Evolutionary conservation across 441 rosid species (phyloP).

Genomic region (Biscutella laevigata): DNA sequence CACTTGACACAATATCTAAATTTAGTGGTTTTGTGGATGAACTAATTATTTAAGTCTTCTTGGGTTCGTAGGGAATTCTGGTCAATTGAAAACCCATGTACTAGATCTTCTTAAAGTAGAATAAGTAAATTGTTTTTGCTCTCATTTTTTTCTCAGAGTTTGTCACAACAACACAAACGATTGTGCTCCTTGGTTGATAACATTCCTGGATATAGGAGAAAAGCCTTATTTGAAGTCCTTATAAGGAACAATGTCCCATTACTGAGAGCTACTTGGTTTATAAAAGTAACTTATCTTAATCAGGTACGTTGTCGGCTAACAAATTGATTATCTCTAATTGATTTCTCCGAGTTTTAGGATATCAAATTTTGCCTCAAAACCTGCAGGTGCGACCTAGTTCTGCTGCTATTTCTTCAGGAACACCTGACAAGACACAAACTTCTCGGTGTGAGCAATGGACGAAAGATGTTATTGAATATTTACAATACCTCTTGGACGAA

Average conservation of each 20-base stretch:
- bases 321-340: neutral
- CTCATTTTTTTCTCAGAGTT: slow-evolving; percentile 43
- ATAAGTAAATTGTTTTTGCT: slow-evolving; percentile 8
- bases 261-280: slow-evolving; percentile 95
- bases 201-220: slow-evolving; percentile 80
- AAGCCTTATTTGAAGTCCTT: slow-evolving; percentile 80
- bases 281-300: slow-evolving; percentile 92
- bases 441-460: slow-evolving; percentile 92
- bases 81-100: neutral
- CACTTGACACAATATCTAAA: neutral
- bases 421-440: slow-evolving; percentile 63
- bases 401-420: slow-evolving; percentile 52
- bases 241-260: slow-evolving; percentile 90
- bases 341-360: slow-evolving; percentile 12
- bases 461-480: slow-evolving; percentile 85
- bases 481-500: slow-evolving; percentile 85
- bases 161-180: slow-evolving; percentile 86
- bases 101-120: slow-evolving; percentile 3
- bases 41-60: neutral
- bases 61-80: neutral
- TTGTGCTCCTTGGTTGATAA: slow-evolving; percentile 83
- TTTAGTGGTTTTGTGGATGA: neutral
- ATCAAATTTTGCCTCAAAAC: slow-evolving; percentile 26
- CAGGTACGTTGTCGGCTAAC: slow-evolving; percentile 47
- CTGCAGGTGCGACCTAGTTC: slow-evolving; percentile 76